These are phyloP conservation scores for Cladosporium phlei DNA, from an alignment of 2,329 filamentous ascomycete genomes.

Conservation along the genomic window DNA sequence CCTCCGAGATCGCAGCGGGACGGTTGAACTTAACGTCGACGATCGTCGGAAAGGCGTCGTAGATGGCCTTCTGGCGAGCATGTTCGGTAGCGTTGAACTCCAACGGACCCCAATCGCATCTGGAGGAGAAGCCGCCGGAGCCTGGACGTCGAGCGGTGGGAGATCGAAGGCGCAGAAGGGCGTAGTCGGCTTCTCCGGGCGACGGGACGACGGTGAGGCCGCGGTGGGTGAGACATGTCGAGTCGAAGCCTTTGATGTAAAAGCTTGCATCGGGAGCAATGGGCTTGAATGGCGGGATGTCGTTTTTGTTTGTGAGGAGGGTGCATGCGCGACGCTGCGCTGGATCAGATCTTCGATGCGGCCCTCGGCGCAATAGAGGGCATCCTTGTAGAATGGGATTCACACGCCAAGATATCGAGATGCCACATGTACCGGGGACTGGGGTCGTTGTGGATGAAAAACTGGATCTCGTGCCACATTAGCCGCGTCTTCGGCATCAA, in stretches of 20 bases:
- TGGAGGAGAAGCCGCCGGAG: conserved; percentile 40
- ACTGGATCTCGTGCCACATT: too few relatives aligned
- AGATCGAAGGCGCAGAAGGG: conserved; percentile 37
- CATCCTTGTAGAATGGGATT: too few relatives aligned
- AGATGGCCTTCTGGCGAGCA: conserved; percentile 37
- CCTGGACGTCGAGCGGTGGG: conserved; percentile 41
- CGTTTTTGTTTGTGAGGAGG: conserved; percentile 34
- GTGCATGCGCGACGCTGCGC: too few relatives aligned
- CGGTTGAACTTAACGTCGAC: conserved; percentile 44
- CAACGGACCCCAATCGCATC: too few relatives aligned
- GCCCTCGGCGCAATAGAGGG: too few relatives aligned
- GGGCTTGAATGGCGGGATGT: conserved; percentile 32
- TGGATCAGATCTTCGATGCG: too few relatives aligned
- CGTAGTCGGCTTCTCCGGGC: conserved; percentile 39
- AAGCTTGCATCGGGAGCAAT: conserved; percentile 25
- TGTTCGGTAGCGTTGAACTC: conserved; percentile 40
- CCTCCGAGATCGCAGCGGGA: conserved; percentile 41
- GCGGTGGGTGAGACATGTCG: conserved; percentile 29
- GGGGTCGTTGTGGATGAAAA: too few relatives aligned
- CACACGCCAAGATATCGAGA: too few relatives aligned
- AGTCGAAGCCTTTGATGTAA: conserved; percentile 35
- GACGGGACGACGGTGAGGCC: conserved; percentile 32
- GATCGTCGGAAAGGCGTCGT: conserved; percentile 36
- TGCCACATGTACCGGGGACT: too few relatives aligned
- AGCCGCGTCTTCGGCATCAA: too few relatives aligned